Percentiles rank a stretch among this genome's conserved stretches.
Evolutionary conservation across 371 early-diverging fungal species (phyloP).

Genomic region (Rhizopus arrhizus): DNA sequence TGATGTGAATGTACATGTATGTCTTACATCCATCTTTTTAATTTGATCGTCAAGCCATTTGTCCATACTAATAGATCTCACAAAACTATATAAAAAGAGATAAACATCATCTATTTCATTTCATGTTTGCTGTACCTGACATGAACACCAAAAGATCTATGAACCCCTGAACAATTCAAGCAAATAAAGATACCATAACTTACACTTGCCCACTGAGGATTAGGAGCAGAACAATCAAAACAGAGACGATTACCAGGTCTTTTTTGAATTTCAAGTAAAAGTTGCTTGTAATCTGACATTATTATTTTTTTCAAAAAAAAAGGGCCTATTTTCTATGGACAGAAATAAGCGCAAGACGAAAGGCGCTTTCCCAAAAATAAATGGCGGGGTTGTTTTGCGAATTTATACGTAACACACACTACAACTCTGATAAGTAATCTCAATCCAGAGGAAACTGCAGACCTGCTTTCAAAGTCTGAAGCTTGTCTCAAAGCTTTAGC

Average conservation of each 20-base stretch:
- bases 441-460: no score
- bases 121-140: slow-evolving; percentile 57
- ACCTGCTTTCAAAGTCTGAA: no score
- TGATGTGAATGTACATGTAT: neutral
- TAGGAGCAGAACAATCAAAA: slow-evolving; percentile 83
- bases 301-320: no score
- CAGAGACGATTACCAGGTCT: slow-evolving; percentile 75
- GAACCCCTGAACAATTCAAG: slow-evolving; percentile 93
- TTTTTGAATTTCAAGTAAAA: slow-evolving; percentile 71
- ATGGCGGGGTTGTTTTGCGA: no score
- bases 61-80: slow-evolving; percentile 98
- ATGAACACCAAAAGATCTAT: slow-evolving; percentile 94
- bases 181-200: slow-evolving; percentile 97
- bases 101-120: neutral
- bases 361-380: no score
- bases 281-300: slow-evolving; percentile 58
- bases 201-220: slow-evolving; percentile 94
- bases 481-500: no score
- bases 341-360: no score
- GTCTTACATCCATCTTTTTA: slow-evolving; percentile 82
- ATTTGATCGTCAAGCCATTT: slow-evolving; percentile 95
- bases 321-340: no score
- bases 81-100: slow-evolving; percentile 67
- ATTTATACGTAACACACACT: no score
- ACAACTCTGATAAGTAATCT: no score